phyloP scores from a whole-genome alignment of 805 yeast species.

The Maudiozyma saulgeensis region DNA sequence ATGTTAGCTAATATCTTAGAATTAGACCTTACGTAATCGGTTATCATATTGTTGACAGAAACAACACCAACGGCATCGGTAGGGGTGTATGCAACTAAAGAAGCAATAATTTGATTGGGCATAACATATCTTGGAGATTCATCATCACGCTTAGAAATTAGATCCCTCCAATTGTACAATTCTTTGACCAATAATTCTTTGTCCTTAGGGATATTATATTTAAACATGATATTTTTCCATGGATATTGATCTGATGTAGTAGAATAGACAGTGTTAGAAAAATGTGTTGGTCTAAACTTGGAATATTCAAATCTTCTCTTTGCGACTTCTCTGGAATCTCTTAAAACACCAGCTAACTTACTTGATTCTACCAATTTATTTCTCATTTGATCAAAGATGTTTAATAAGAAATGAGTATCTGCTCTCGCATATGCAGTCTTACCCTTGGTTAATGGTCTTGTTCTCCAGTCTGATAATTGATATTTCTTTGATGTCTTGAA shows the following conservation, averaged over 20 bases:
- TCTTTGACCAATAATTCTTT: slow-evolving; percentile 48
- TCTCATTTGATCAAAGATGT: slow-evolving; percentile 67
- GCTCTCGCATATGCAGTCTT: slow-evolving; percentile 85
- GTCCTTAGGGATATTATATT: slow-evolving; percentile 51
- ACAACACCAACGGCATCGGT: slow-evolving; percentile 47
- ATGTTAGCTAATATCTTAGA: slow-evolving; percentile 51
- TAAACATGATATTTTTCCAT: slow-evolving; percentile 52
- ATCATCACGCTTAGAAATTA: slow-evolving; percentile 61
- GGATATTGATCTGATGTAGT: slow-evolving; percentile 53
- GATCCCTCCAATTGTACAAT: slow-evolving; percentile 78
- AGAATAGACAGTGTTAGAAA: slow-evolving; percentile 33
- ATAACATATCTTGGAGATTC: slow-evolving; percentile 77
- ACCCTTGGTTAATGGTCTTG: slow-evolving; percentile 68
- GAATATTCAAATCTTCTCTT: slow-evolving; percentile 73
- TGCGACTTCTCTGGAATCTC: slow-evolving; percentile 72
- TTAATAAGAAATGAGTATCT: slow-evolving; percentile 84
- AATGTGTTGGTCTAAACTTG: slow-evolving; percentile 41
- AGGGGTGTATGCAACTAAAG: slow-evolving; percentile 51
- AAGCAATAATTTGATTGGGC: slow-evolving; percentile 68
- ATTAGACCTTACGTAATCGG: slow-evolving; percentile 49
- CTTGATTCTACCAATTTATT: slow-evolving; percentile 46
- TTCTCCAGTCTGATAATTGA: slow-evolving; percentile 95
- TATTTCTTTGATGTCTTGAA: slow-evolving; percentile 89
- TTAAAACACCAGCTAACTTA: slow-evolving; percentile 52
- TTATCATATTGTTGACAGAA: slow-evolving; percentile 35